Evolutionary conservation across 139 green algal species (phyloP).

Genomic region (Diplosphaera chodatii): DNA sequence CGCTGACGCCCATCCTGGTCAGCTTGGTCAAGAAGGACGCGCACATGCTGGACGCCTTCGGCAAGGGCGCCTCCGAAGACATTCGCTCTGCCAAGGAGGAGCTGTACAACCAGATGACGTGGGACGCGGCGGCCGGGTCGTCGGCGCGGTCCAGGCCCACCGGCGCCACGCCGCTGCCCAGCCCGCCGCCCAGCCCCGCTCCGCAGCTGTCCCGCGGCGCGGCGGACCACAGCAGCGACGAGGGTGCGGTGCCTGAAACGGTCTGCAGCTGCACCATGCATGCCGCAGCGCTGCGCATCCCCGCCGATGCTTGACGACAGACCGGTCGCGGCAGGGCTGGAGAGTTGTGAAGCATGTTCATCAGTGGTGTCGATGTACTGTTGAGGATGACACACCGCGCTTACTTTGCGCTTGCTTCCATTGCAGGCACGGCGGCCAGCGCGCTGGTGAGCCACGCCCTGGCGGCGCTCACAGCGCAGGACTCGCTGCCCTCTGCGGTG

Average conservation of each 20-base stretch:
- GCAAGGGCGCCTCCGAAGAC: constrained; percentile 75
- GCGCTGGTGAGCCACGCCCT: not conserved
- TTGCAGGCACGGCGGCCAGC: too few species aligned
- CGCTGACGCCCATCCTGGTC: constrained; percentile 86
- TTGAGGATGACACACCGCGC: too few species aligned
- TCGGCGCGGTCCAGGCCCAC: constrained; percentile 18
- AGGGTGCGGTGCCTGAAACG: too few species aligned
- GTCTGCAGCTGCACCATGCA: too few species aligned
- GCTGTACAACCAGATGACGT: constrained; percentile 72
- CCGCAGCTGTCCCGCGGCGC: too few species aligned
- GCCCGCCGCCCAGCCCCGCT: constrained; percentile 45
- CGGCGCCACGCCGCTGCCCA: constrained; percentile 23
- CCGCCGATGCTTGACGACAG: too few species aligned
- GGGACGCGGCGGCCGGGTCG: constrained; percentile 37
- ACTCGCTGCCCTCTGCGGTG: not conserved
- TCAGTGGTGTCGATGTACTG: too few species aligned
- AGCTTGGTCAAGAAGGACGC: constrained; percentile 91
- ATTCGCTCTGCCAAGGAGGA: constrained; percentile 66
- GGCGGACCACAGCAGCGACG: not conserved
- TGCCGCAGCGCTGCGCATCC: too few species aligned
- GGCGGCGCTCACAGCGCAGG: not conserved
- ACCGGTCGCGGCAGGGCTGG: too few species aligned
- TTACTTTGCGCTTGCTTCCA: too few species aligned
- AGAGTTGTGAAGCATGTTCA: too few species aligned
- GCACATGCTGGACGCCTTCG: constrained; percentile 87